These are phyloP conservation scores for Cutaneotrichosporon cyanovorans DNA, from an alignment of 1,284 basidiomycete species.

Conservation along the genomic window DNA sequence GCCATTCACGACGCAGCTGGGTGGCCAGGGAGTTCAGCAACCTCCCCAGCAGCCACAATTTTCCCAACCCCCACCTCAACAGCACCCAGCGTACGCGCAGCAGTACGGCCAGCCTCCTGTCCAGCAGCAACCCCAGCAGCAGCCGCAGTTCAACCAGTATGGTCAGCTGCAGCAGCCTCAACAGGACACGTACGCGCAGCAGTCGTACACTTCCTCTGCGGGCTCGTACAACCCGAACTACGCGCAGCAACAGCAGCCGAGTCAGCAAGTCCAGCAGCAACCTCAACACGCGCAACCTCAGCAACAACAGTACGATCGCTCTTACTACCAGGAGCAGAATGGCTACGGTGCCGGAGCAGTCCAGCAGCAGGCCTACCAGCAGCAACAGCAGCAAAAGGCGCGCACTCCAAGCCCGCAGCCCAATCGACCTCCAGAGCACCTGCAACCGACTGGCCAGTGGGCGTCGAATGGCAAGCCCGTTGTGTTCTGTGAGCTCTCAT, in stretches of 20 bases:
- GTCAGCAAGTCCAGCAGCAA: conserved; percentile 28
- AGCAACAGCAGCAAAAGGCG: conserved; percentile 14
- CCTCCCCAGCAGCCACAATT: conserved; percentile 7
- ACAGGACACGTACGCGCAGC: conserved; percentile 1
- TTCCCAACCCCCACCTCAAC: conserved; percentile 18
- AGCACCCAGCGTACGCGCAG: too few relatives aligned
- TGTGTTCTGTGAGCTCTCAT: conserved; percentile 40
- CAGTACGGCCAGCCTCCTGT: conserved; percentile 7
- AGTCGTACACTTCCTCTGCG: background rate
- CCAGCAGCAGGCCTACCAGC: conserved; percentile 2
- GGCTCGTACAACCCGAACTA: conserved; percentile 44
- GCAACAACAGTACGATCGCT: conserved; percentile 14
- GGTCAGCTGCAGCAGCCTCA: conserved; percentile 6
- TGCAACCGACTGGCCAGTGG: conserved; percentile 45
- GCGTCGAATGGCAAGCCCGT: conserved; percentile 41
- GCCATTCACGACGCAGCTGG: too few relatives aligned
- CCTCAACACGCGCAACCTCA: conserved; percentile 8
- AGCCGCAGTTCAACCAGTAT: background rate
- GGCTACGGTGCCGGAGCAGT: background rate
- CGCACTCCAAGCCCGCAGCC: conserved; percentile 35
- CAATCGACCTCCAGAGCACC: conserved; percentile 30
- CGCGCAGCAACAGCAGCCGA: conserved; percentile 35
- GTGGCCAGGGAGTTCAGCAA: background rate
- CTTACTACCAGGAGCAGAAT: conserved; percentile 6
- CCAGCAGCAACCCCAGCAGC: conserved; percentile 12